Evolutionary conservation across 768 basidiomycete species (phyloP), one percentile per base, ranked within the genome.

Genomic region (Pluteus cervinus): DNA sequence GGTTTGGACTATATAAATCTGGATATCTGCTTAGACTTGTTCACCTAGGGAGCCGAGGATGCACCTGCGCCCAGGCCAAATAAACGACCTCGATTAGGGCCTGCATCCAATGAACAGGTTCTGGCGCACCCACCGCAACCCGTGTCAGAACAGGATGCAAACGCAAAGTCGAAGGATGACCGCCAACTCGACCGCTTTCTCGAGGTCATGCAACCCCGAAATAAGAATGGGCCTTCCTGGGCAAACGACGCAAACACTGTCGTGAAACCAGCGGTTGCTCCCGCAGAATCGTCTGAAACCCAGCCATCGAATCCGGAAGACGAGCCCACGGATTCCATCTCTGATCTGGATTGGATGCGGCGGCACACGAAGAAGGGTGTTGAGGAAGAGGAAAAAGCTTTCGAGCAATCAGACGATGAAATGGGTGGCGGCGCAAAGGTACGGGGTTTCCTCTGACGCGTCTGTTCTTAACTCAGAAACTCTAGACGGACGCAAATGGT

Each of bases 311-410:
- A 40, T 4, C 45, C 43, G 18, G 58, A 48, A 2, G 51, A 51
- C 1, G 45, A 44, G 5, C 49, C 48, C 5, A 53, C 50, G 11
- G 62, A 58, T 26, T 67, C 57, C 5, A 48, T 84, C 5, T 81
- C 81, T 1, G 86, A 88, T 51, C 45, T 81, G 41, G 83, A 87
- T 26, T 88, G 86, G 85, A 72, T 87, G 74, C 71, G 66, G 51
- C 69, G 68, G 22, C 75, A 72, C 32, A 86, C 78, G 70, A 71
- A 66, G 33, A 56, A 68, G 15, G 62, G 62, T 6, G 58, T 71
- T 2, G 71, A 69, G 8, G 43, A 50, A 1, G 52, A 48, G 8
- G 65, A 73, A 30, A 79, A 71, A 46, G 71, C 44, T 0, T 84
- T 78, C 44, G 72, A 81, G 47, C 79, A 84, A 45, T 77, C 76